A percentile compares a stretch with the other conserved stretches of the same genome.
phyloP scores from a whole-genome alignment of 345 rosid genomes.

The Ceriops tagal region DNA sequence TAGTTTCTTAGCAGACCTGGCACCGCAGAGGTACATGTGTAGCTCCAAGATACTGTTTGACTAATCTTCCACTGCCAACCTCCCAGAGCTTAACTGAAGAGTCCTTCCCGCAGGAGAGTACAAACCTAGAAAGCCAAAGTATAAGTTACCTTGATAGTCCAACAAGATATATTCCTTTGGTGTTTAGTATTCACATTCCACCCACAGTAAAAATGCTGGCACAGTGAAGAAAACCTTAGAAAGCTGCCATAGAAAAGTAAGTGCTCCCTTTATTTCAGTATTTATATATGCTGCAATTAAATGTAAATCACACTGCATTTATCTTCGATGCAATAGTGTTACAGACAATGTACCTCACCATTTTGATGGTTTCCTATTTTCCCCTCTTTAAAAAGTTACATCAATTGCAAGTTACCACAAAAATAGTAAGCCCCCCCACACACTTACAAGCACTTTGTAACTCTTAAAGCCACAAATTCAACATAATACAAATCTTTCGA shows the following conservation, averaged over 20 bases:
- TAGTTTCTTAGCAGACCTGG: conserved; percentile 44
- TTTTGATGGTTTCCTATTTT: no score
- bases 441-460: neutral
- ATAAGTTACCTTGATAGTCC: conserved; percentile 10
- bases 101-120: conserved; percentile 81
- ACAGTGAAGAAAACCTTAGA: no score
- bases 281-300: neutral
- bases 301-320: no score
- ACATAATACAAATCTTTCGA: no score
- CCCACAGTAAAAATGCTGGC: no score
- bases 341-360: no score
- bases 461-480: conserved; percentile 3
- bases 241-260: neutral
- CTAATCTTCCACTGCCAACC: conserved; percentile 66
- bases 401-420: neutral
- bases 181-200: no score
- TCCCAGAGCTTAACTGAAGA: conserved; percentile 80
- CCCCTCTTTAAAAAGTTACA: neutral
- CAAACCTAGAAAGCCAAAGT: conserved; percentile 46
- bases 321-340: no score
- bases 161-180: neutral
- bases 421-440: neutral
- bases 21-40: conserved; percentile 54
- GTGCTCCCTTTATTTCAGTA: neutral
- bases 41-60: conserved; percentile 73